Evolutionary conservation across 306 rosid species (phyloP).

Genomic region (Herpetospermum pedunculosum): DNA sequence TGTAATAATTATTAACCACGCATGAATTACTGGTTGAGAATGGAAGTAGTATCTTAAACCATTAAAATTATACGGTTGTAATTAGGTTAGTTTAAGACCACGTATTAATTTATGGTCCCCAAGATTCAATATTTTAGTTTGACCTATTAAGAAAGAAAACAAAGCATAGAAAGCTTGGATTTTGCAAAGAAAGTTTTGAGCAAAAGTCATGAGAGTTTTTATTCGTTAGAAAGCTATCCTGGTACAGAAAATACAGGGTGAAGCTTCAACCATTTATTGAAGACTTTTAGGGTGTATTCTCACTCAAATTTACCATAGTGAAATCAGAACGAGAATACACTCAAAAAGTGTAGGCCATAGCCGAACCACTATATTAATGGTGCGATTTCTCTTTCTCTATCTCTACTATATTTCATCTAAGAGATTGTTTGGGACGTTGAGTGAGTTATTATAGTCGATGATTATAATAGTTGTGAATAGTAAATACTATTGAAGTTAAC

Average conservation of each 20-base stretch:
- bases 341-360: neutral
- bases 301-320: neutral
- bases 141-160: slow-evolving; percentile 6
- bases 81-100: neutral
- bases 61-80: neutral
- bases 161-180: neutral
- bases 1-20: neutral
- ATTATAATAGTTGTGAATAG: no score
- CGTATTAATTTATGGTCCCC: neutral
- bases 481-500: no score
- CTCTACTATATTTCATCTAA: neutral
- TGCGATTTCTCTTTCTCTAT: neutral
- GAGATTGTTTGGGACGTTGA: no score
- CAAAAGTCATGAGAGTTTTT: neutral
- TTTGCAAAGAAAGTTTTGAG: neutral
- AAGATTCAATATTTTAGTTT: neutral
- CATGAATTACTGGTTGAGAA: neutral
- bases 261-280: neutral
- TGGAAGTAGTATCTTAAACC: neutral
- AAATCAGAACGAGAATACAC: neutral
- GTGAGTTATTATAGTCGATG: no score
- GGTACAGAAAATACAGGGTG: neutral
- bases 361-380: neutral
- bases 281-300: neutral
- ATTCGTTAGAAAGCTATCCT: neutral